A percentile compares a stretch with the other conserved stretches of the same genome.
These are phyloP conservation scores for Fusarium camptoceras DNA, from an alignment of 2,329 filamentous ascomycete species.

Conservation along the genomic window DNA sequence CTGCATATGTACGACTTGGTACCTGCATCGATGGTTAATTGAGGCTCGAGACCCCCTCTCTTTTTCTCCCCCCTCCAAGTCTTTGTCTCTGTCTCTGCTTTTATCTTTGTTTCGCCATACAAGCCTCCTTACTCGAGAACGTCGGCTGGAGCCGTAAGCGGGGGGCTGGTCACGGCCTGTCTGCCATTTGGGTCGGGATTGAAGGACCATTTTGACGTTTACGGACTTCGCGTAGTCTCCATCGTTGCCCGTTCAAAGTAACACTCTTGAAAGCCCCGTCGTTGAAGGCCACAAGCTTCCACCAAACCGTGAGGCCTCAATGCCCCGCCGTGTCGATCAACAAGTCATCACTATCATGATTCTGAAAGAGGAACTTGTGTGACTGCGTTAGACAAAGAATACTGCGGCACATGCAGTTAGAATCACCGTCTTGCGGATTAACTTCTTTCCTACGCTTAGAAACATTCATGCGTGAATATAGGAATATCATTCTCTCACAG, in stretches of 20 bases:
- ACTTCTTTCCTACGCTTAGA: conserved; percentile 14
- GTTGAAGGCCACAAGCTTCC: conserved; percentile 32
- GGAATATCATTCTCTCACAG: conserved; percentile 6
- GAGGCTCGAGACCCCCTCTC: conserved; percentile 5
- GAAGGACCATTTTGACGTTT: conserved; percentile 3
- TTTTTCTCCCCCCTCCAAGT: conserved; percentile 9
- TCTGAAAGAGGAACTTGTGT: conserved; percentile 21
- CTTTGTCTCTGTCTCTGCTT: background rate
- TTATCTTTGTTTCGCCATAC: conserved; percentile 18
- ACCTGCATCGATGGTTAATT: conserved; percentile 25
- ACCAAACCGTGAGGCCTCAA: conserved; percentile 5
- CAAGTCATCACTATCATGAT: conserved; percentile 8
- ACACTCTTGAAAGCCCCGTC: conserved; percentile 18
- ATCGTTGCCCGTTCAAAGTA: conserved; percentile 15
- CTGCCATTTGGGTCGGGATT: conserved; percentile 5
- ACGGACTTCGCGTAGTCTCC: background rate
- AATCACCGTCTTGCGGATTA: conserved; percentile 17
- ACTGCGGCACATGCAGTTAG: background rate
- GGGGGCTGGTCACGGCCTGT: conserved; percentile 6
- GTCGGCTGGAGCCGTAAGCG: conserved; percentile 12
- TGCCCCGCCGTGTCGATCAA: conserved; percentile 22
- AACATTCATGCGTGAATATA: background rate
- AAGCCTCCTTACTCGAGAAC: conserved; percentile 35
- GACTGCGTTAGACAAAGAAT: conserved; percentile 19
- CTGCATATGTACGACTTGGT: conserved; percentile 20